These are phyloP conservation scores for Phytophthora agathidicida DNA, from an alignment of 352 stramenopile genomes.

Conservation along the genomic window DNA sequence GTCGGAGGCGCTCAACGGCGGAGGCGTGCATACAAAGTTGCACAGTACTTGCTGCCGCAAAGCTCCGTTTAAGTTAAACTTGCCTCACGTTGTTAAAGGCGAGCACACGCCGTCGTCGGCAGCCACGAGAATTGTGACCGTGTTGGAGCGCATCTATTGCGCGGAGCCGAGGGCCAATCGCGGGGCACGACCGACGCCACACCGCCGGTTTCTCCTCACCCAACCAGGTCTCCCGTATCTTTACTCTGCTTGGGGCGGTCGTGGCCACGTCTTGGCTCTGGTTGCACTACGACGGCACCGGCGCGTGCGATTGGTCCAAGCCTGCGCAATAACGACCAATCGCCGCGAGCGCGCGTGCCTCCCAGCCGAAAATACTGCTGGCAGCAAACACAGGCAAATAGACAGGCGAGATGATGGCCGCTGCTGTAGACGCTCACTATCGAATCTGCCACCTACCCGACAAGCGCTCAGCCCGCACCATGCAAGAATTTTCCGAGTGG, in stretches of 20 bases:
- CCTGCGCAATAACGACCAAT: constrained; percentile 13
- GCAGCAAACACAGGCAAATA: constrained; percentile 12
- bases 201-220: constrained; percentile 1
- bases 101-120: too few relatives aligned
- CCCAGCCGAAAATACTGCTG: constrained; percentile 31
- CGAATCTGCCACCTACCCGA: constrained; percentile 14
- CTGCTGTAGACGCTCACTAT: constrained; percentile 33
- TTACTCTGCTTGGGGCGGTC: constrained; percentile 10
- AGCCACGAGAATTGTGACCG: constrained; percentile 5
- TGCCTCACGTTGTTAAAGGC: too few relatives aligned
- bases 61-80: too few relatives aligned
- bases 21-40: too few relatives aligned
- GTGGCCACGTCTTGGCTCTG: background rate
- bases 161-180: background rate
- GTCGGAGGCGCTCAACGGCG: too few relatives aligned
- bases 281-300: constrained; percentile 1
- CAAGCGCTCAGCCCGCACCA: constrained; percentile 4
- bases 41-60: too few relatives aligned
- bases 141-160: constrained; percentile 20
- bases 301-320: constrained; percentile 7
- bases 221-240: constrained; percentile 3
- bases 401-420: constrained; percentile 13
- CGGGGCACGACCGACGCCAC: background rate
- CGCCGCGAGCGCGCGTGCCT: background rate
- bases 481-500: constrained; percentile 60